Evolutionary conservation across 441 rosid genomes (phyloP).

Genomic region (Corymbia calophylla): DNA sequence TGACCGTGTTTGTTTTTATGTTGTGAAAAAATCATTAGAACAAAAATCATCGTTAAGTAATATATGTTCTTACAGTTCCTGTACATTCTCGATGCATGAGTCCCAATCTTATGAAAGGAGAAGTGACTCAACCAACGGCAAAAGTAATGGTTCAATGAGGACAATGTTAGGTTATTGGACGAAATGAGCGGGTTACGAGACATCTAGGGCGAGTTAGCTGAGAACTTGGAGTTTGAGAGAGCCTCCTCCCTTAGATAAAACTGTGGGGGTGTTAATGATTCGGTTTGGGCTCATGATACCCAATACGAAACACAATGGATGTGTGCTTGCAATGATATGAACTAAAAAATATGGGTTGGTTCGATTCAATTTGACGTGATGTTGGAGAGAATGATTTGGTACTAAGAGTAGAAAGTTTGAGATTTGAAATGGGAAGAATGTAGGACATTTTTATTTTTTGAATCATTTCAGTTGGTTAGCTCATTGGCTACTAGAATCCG

Average conservation of each 20-base stretch:
- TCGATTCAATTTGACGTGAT: no score
- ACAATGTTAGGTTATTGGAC: neutral
- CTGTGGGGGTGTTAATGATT: no score
- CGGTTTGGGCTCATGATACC: no score
- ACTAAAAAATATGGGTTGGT: no score
- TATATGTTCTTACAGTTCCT: neutral
- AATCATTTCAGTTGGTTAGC: no score
- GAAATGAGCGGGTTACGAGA: neutral
- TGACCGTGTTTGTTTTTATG: neutral
- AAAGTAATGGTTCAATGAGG: neutral
- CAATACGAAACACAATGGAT: no score
- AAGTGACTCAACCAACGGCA: neutral
- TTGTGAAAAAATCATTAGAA: neutral
- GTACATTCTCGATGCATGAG: neutral
- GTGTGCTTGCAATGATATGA: no score
- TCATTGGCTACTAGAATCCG: no score
- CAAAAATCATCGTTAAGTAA: neutral
- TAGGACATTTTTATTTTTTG: no score
- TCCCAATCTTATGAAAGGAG: neutral
- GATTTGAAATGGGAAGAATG: no score
- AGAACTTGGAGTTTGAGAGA: neutral
- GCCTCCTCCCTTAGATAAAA: neutral
- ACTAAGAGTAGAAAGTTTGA: no score
- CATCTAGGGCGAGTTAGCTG: fast-evolving
- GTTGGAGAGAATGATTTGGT: no score